These are phyloP conservation scores for Exophiala phaeomuriformis DNA, from an alignment of 2,329 filamentous ascomycete genomes.

Conservation along the genomic window DNA sequence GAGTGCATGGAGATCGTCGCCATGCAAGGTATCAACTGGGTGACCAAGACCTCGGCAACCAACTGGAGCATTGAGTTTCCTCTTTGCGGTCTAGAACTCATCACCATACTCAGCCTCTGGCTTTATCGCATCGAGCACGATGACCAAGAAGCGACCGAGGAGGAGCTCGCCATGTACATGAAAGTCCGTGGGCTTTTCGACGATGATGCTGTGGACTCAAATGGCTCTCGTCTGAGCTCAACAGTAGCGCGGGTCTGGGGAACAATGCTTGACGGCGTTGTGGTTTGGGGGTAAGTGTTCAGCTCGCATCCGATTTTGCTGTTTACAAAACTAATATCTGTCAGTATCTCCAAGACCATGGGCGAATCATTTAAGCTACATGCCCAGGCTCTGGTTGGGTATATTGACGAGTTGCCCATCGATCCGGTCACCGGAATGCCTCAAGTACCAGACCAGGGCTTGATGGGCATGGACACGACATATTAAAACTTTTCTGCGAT, in stretches of 20 bases:
- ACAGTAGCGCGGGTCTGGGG: slow-evolving; percentile 93
- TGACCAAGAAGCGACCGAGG: slow-evolving; percentile 78
- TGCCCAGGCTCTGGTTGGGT: slow-evolving; percentile 87
- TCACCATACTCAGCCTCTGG: slow-evolving; percentile 97
- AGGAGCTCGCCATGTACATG: slow-evolving; percentile 82
- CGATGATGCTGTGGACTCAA: slow-evolving; percentile 76
- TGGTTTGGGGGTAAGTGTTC: slow-evolving; percentile 91
- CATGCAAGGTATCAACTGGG: slow-evolving; percentile 90
- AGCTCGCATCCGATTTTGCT: neutral
- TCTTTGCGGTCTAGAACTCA: slow-evolving; percentile 89
- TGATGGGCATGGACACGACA: slow-evolving; percentile 24
- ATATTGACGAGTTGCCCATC: slow-evolving; percentile 67
- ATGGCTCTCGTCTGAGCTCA: slow-evolving; percentile 66
- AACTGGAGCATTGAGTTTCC: slow-evolving; percentile 99
- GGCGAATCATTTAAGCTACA: slow-evolving; percentile 97
- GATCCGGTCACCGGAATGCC: slow-evolving; percentile 32
- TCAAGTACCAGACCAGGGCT: slow-evolving; percentile 21
- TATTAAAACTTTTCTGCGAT: slow-evolving; percentile 17
- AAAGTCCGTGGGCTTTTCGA: slow-evolving; percentile 53
- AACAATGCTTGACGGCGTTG: slow-evolving; percentile 95
- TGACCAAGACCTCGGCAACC: slow-evolving; percentile 91
- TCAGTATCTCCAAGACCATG: slow-evolving; percentile 66
- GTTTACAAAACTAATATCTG: slow-evolving; percentile 32
- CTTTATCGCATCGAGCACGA: slow-evolving; percentile 99
- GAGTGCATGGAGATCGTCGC: slow-evolving; percentile 96